Base-by-base conservation (phyloP, 1,284 basidiomycete genomes). In the Melampsora larici-populina region DNA sequence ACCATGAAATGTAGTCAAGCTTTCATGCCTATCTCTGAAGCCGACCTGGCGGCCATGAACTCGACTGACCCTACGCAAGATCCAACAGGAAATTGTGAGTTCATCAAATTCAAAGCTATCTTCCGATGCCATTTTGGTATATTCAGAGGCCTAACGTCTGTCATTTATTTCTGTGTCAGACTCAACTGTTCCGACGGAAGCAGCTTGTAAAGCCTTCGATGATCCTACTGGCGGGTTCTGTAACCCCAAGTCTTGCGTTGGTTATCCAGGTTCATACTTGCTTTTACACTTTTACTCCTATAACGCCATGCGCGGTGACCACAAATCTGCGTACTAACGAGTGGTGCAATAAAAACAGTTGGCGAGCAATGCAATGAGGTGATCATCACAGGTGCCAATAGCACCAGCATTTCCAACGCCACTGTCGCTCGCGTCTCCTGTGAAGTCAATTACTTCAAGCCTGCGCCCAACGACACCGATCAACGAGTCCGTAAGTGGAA, bases 11-110 rank as follows among this genome's bases (percentile, higher is more conserved):
- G 70, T 29, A 71, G 55, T 60, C 70, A 71, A 63, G 70, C 70
- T 6, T 71, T 43, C 70, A 40, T 71, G 55, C 70, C 70, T 17
- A 62, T 71, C 70, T 71, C 70, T 17, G 70, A 71, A 60, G 70
- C 70, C 58, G 70, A 71, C 26, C 26, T 71, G 18, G 70, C 70
- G 0, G 70, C 70, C 58, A n/a, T 71, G 70, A 62, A 55, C 17
- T 43, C 70, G 18, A 71, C 60, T 43, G 70, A 71, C 36, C 48
- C 70, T 18, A 71, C 60, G n/a, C 40, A 31, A 62, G 70, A 31
- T 24, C 7, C 33, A 11, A 60, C 24, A 24, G 70, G 70, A 48
- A 71, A 71, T 21, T 71, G 70, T 71, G 15, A 46, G 70, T 71
- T 21, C 24, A 36, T 36, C 36, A 11, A 9, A 71, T 36, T 36